Conservation (phyloP, 371 early-diverging fungal species). For the Rhizopus sp. region DNA sequence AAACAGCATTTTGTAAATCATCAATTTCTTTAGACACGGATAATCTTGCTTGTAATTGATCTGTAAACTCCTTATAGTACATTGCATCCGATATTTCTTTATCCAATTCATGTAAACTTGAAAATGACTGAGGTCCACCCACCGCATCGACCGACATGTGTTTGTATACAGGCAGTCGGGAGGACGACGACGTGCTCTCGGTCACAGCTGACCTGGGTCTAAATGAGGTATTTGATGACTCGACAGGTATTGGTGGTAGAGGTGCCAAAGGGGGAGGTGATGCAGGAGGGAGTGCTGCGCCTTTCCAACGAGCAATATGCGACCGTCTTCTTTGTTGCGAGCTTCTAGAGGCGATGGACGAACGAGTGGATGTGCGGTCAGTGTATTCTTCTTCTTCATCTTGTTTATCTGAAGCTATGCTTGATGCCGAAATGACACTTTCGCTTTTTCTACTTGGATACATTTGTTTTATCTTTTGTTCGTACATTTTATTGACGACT, state of each 20-base stretch:
- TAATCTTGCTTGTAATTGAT: slow-evolving; percentile 24
- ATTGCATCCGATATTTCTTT: slow-evolving; percentile 16
- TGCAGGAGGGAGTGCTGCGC: slow-evolving; percentile 21
- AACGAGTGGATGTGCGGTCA: slow-evolving; percentile 10
- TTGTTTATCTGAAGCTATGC: neutral
- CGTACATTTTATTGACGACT: neutral
- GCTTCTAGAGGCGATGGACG: slow-evolving; percentile 11
- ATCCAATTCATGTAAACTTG: slow-evolving; percentile 10
- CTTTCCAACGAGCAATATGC: slow-evolving; percentile 22
- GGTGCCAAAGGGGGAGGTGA: slow-evolving; percentile 29
- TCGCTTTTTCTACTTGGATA: neutral
- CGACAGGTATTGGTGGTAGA: slow-evolving; percentile 24
- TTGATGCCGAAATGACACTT: neutral
- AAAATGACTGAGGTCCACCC: slow-evolving; percentile 10
- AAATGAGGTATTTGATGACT: neutral
- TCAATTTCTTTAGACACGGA: slow-evolving; percentile 35
- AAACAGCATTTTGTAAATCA: slow-evolving; percentile 19
- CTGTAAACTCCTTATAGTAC: slow-evolving; percentile 31
- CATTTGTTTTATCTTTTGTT: neutral
- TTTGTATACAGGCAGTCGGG: slow-evolving; percentile 3
- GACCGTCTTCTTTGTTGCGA: slow-evolving; percentile 3
- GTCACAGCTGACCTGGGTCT: slow-evolving; percentile 9
- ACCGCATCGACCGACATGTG: slow-evolving; percentile 22
- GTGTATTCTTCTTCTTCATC: slow-evolving; percentile 3
- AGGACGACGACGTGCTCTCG: neutral